Conservation (phyloP, 2,329 filamentous ascomycete species). For the Biscogniauxia sp. region DNA sequence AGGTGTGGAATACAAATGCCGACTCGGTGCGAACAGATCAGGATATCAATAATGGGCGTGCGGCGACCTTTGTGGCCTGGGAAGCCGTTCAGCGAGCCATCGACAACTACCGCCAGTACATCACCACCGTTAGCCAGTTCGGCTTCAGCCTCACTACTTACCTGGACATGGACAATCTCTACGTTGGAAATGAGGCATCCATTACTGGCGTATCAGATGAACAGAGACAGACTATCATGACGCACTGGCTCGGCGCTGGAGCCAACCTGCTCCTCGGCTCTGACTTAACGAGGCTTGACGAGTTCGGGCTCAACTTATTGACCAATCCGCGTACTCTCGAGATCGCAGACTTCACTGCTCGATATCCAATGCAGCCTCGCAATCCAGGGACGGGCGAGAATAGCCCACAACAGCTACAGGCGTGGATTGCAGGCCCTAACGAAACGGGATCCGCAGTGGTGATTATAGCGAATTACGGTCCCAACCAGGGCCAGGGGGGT, state of each 20-base stretch:
- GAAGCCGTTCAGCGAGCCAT: slow-evolving; percentile 27
- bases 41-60: slow-evolving; percentile 27
- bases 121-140: slow-evolving; percentile 18
- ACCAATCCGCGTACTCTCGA: slow-evolving; percentile 16
- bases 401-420: slow-evolving; percentile 24
- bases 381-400: slow-evolving; percentile 21
- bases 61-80: slow-evolving; percentile 23
- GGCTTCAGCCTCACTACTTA: slow-evolving; percentile 20
- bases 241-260: slow-evolving; percentile 31
- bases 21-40: slow-evolving; percentile 29
- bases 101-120: slow-evolving; percentile 31
- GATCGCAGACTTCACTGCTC: slow-evolving; percentile 20
- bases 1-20: slow-evolving; percentile 25
- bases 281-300: slow-evolving; percentile 25
- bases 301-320: slow-evolving; percentile 22
- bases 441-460: slow-evolving; percentile 18
- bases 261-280: slow-evolving; percentile 29
- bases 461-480: slow-evolving; percentile 27
- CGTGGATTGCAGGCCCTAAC: slow-evolving; percentile 28
- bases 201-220: slow-evolving; percentile 25
- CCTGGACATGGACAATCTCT: slow-evolving; percentile 30
- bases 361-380: slow-evolving; percentile 27
- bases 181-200: slow-evolving; percentile 23
- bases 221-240: slow-evolving; percentile 26
- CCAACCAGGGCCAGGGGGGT: slow-evolving; percentile 23